phyloP scores from a whole-genome alignment of 75 land plant genomes.

The Larix kaempferi region DNA sequence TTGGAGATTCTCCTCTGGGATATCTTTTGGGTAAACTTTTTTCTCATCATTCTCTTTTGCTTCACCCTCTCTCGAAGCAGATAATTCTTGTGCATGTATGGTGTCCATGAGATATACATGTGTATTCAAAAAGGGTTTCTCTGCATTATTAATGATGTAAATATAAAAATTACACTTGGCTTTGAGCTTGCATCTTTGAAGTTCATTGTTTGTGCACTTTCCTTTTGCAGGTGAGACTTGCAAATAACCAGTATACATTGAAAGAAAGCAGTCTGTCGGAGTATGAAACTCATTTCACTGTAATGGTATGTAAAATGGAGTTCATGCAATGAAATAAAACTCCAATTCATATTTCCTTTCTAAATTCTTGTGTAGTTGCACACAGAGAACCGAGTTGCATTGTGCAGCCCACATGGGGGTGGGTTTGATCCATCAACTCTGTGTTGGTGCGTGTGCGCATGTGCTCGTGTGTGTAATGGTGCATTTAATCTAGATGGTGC shows the following conservation, averaged over 20 bases:
- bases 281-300: slow-evolving; percentile 98
- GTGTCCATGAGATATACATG: neutral
- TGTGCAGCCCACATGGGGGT: too few relatives aligned
- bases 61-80: neutral
- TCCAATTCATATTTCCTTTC: slow-evolving; percentile 6
- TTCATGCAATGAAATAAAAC: neutral
- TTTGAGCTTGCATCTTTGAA: too few relatives aligned
- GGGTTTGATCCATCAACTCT: too few relatives aligned
- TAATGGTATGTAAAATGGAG: slow-evolving; percentile 64
- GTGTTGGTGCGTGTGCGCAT: too few relatives aligned
- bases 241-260: slow-evolving; percentile 77
- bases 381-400: too few relatives aligned
- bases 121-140: neutral
- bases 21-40: slow-evolving; percentile 86
- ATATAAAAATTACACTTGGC: too few relatives aligned
- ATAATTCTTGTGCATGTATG: neutral
- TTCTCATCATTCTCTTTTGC: neutral
- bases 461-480: too few relatives aligned
- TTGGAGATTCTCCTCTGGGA: slow-evolving; percentile 80
- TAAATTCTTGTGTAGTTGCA: neutral
- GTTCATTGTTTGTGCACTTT: neutral
- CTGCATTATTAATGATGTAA: too few relatives aligned
- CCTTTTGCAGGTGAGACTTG: slow-evolving; percentile 69
- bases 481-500: too few relatives aligned
- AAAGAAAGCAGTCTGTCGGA: slow-evolving; percentile 76